Evolutionary conservation across 495 filamentous ascomycete genomes (phyloP), one percentile per base, ranked within the genome.

Genomic region (Talaromyces wortmannii): DNA sequence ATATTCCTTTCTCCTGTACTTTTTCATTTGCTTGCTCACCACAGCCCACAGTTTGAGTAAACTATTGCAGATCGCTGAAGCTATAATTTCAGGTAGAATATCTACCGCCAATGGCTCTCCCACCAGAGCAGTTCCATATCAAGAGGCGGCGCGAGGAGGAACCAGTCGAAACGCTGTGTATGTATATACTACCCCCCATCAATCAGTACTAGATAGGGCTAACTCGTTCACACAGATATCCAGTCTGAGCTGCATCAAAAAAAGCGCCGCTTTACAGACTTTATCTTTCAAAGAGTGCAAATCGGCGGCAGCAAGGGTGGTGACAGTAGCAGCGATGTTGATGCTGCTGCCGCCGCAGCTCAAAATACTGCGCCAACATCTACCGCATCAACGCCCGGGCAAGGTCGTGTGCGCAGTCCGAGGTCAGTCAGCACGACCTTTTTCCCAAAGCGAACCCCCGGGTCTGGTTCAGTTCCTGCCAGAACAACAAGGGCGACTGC

Each of bases 131-230:
- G 17, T 78, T 82, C 45, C 76, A 72, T 7, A 77, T 82, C 62
- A 82, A 82, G 62, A 72, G 79, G 16, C 76, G 76, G n/a, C 75
- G 76, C 17, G 77, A 78, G 45, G 79, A 82, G 56, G 79, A 81
- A 18, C 78, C 79, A 6, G 72, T 81, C 11, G 78, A 82, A 45
- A 74, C 75, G 31, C 65, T 82, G 55, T 82, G 78, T 82, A 76
- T 58, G 77, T 63, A 40, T 53, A 33, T 23, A 29, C 53, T 23
- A 52, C 56, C 31, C 55, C 7, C 62, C 61, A 56, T 48, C 50
- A 32, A 58, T 45, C 51, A 17, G 12, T 50, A 16, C 0, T n/a
- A 32, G 31, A 33, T 16, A 13, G 30, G 3, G 31, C 60, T 63
- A 33, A 67, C 33, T 45, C 36, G 10, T 32, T 6, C 31, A 0